A percentile compares a stretch with the other conserved stretches of the same genome.
Conservation (phyloP, 2,329 filamentous ascomycete genomes). For the Calcarisporium arbuscula region DNA sequence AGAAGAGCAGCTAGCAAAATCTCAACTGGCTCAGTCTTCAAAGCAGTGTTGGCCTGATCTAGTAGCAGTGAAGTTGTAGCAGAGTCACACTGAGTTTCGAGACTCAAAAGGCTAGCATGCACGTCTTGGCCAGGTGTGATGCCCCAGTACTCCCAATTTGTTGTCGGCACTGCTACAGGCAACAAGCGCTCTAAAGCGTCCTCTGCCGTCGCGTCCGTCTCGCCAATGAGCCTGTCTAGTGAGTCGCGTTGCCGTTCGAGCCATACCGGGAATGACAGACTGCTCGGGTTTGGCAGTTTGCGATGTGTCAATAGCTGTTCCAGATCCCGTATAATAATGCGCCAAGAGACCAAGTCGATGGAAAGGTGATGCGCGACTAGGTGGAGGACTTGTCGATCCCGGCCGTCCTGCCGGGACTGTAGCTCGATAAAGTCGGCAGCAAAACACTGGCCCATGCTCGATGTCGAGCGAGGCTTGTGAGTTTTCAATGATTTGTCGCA, state of each 20-base stretch:
- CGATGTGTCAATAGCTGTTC: constrained; percentile 5
- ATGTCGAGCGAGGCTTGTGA: constrained; percentile 4
- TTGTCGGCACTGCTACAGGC: neutral
- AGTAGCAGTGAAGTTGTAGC: constrained; percentile 11
- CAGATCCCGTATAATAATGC: constrained; percentile 9
- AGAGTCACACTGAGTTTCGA: too few relatives aligned
- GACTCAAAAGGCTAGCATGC: too few relatives aligned
- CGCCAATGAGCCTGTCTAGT: too few relatives aligned
- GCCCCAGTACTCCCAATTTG: constrained; percentile 12
- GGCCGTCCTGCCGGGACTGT: neutral
- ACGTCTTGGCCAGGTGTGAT: neutral
- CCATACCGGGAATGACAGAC: too few relatives aligned
- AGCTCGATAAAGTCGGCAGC: constrained; percentile 9
- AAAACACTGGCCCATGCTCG: constrained; percentile 13
- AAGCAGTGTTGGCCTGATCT: constrained; percentile 14
- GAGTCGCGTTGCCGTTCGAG: too few relatives aligned
- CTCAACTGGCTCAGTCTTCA: constrained; percentile 24
- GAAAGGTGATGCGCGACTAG: constrained; percentile 10
- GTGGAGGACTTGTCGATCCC: constrained; percentile 4
- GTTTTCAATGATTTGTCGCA: constrained; percentile 2
- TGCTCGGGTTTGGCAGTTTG: neutral
- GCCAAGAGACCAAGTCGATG: constrained; percentile 42
- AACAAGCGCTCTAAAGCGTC: too few relatives aligned
- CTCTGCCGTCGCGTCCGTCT: too few relatives aligned
- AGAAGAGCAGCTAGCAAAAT: constrained; percentile 23